Base-by-base conservation (phyloP, 2,329 filamentous ascomycete species). In the Cercospora canescens region DNA sequence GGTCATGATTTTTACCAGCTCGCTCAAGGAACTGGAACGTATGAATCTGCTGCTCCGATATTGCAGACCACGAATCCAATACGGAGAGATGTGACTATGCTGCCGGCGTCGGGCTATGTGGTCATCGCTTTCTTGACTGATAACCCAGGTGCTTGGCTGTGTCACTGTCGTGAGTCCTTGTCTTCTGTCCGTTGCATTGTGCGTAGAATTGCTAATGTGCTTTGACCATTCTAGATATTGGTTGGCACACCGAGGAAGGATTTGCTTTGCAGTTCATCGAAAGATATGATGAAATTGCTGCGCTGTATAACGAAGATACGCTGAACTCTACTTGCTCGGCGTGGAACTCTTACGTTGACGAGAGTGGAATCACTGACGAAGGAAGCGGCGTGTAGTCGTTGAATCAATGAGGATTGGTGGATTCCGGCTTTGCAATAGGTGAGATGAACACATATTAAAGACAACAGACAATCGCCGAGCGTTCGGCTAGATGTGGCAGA, bases 121-220 rank as follows among this genome's bases (percentile, higher is more conserved):
- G 81, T 82, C 3, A 74, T 87, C 8, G 84, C 80, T 0, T 86
- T 85, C 71, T 69, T 79, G 64, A 78, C 82, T 0, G 81, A 87
- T 71, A 86, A 86, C 71, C 85, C 84, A 0, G 85, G 85, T 14
- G 68, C 64, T 3, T 75, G 73, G 73, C 45, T 75, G 2, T 68
- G 72, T 76, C 85, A 87, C 75, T 87, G 85, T 76, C 85, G 88
- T 74, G n/a, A n/a, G n/a, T n/a, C n/a, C n/a, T n/a, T n/a, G n/a
- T n/a, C n/a, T 39, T n/a, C 16, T 39, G 3, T 2, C 7, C 7
- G 35, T 4, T 7, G 3, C 8, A 6, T n/a, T n/a, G 35, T n/a
- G 16, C 8, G 3, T 39, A 6, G 6, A 6, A 18, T 60, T 7
- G 37, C 39, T 60, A 6, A 50, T 18, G 24, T 11, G 14, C 16